Conservation (phyloP, 257 asterid genomes). For the Henckelia pumila region DNA sequence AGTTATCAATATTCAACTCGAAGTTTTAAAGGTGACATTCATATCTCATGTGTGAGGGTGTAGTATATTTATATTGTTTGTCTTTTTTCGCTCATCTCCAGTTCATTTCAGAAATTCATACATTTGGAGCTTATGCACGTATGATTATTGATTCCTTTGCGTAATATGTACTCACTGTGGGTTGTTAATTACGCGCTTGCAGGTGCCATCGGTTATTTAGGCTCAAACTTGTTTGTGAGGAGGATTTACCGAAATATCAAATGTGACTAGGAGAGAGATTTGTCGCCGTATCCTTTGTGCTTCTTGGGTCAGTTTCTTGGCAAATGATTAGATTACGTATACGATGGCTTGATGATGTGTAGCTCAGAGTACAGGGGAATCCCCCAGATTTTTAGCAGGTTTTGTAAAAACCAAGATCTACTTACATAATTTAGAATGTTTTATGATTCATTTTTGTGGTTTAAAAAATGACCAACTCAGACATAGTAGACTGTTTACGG, state of each 20-base stretch:
- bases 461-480: neutral
- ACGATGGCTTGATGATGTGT: conserved; percentile 15
- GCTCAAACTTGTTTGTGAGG: conserved; percentile 60
- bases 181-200: conserved; percentile 10
- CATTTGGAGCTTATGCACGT: neutral
- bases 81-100: neutral
- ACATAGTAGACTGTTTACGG: neutral
- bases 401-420: conserved; percentile 27
- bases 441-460: conserved; percentile 29
- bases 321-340: neutral
- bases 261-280: conserved; percentile 39
- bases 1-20: conserved; percentile 15
- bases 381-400: conserved; percentile 23
- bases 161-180: neutral
- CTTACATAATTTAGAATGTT: conserved; percentile 34
- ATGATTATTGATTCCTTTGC: neutral
- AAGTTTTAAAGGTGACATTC: neutral
- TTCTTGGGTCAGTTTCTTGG: neutral
- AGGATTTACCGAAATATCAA: conserved; percentile 65
- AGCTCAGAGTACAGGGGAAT: conserved; percentile 31
- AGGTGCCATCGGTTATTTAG: conserved; percentile 65
- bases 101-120: neutral
- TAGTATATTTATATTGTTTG: neutral
- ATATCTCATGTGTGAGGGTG: neutral
- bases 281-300: conserved; percentile 16